phyloP scores from a whole-genome alignment of 371 early-diverging fungal genomes.

The Lichtheimia corymbifera region DNA sequence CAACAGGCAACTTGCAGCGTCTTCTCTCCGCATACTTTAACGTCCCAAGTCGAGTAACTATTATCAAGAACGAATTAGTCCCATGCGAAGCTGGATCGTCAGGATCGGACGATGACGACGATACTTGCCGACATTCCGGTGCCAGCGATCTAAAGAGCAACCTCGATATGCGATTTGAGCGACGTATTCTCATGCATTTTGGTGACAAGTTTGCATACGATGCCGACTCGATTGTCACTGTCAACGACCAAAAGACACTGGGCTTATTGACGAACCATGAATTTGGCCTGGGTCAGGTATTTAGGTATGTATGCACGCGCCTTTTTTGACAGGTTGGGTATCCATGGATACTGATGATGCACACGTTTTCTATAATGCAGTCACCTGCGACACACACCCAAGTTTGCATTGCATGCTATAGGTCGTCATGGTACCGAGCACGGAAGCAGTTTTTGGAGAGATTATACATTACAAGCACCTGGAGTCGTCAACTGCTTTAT shows the following conservation, averaged over 20 bases:
- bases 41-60: slow-evolving; percentile 42
- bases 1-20: slow-evolving; percentile 46
- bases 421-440: slow-evolving; percentile 42
- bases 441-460: slow-evolving; percentile 50
- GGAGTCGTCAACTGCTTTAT: slow-evolving; percentile 42
- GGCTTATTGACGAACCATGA: slow-evolving; percentile 46
- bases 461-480: slow-evolving; percentile 38
- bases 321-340: no score
- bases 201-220: slow-evolving; percentile 38
- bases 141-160: background rate
- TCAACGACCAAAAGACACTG: slow-evolving; percentile 31
- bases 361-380: slow-evolving; percentile 10
- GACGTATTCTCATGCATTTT: slow-evolving; percentile 45
- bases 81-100: slow-evolving; percentile 3
- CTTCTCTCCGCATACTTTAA: slow-evolving; percentile 49
- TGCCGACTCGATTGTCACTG: slow-evolving; percentile 43
- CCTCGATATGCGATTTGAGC: slow-evolving; percentile 28
- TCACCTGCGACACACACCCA: slow-evolving; percentile 36
- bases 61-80: slow-evolving; percentile 31
- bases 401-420: slow-evolving; percentile 40
- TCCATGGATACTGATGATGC: no score
- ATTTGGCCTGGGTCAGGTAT: slow-evolving; percentile 50
- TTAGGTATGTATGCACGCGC: slow-evolving; percentile 26
- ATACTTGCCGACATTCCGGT: background rate
- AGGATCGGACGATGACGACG: background rate